A percentile compares a stretch with the other conserved stretches of the same genome.
Conservation (phyloP, 306 rosid species). For the Gillenia trifoliata region DNA sequence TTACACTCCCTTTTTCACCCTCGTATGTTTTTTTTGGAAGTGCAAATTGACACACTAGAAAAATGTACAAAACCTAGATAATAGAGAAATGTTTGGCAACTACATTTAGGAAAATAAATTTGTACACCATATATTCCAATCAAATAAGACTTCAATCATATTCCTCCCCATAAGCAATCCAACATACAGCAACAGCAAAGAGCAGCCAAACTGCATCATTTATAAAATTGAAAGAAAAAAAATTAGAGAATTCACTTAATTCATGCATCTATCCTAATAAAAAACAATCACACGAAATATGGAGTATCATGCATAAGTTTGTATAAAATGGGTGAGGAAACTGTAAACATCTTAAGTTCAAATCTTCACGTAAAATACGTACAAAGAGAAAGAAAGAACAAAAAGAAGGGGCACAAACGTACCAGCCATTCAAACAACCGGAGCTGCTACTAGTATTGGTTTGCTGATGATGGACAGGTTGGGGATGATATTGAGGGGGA, state of each 20-base stretch:
- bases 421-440: constrained; percentile 82
- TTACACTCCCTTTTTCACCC: too few species aligned
- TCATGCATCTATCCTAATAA: neutral
- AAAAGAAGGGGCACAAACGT: neutral
- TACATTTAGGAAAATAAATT: neutral
- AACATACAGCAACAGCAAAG: constrained; percentile 88
- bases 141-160: neutral
- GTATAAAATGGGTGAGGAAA: too few species aligned
- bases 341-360: too few species aligned
- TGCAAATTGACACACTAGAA: too few species aligned
- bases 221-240: constrained; percentile 2
- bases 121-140: too few species aligned
- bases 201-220: constrained; percentile 78
- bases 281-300: too few species aligned
- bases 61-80: too few species aligned
- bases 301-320: too few species aligned
- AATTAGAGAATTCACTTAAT: neutral
- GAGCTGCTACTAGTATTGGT: neutral
- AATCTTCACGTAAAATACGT: neutral
- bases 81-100: too few species aligned
- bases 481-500: constrained; percentile 31
- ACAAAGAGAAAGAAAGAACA: neutral
- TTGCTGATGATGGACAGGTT: constrained; percentile 45
- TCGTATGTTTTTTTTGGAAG: too few species aligned
- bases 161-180: constrained; percentile 30